Base-by-base conservation (phyloP, 345 rosid species). In the Aegle marmelos region DNA sequence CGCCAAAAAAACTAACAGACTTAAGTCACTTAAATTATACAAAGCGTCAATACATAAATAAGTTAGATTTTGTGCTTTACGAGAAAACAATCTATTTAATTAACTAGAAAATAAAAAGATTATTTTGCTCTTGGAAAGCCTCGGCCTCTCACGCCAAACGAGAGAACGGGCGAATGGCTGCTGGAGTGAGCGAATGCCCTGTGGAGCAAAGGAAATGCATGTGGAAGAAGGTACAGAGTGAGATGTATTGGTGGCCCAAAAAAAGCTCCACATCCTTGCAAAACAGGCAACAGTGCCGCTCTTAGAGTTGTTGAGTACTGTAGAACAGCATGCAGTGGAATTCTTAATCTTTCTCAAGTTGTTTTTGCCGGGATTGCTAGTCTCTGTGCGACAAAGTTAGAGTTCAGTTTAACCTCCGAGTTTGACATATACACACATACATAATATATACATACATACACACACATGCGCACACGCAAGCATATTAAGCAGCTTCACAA, bases 291-390 rank as follows among this genome's bases (percentile, higher is more conserved):
- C 45, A 71, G 68, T 9, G 86, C 82, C 16, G 81, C 9, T 0
- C 87, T 89, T 37, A 85, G 54, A 37, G 79, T 85, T 48, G 88
- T 87, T 1, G 85, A 85, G 77, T 82, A 80, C 17, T 89, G 89
- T 37, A 77, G 54, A 11, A 17, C 58, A 17, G 45, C 59, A 4
- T 89, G 90, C 65, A 36, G 64, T 7, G 87, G 87, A 19, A 80
- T 77, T 7, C 64, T 89, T 58, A 82, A 87, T 68, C 85, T 89
- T 33, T 89, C 87, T 39, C 69, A 65, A 57, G 87, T 83, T 71
- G 92, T 89, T 77, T 89, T 89, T 72, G 58, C 83, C 31, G 21
- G 10, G 63, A 89, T 87, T 61, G 89, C 90, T 37, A 64, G 87
- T 71, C 76, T 76, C 22, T 62, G 78, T 16, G 89, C 89, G 92